These are phyloP conservation scores for Thymus mandschuricus DNA, from an alignment of 257 asterid species.

Conservation along the genomic window DNA sequence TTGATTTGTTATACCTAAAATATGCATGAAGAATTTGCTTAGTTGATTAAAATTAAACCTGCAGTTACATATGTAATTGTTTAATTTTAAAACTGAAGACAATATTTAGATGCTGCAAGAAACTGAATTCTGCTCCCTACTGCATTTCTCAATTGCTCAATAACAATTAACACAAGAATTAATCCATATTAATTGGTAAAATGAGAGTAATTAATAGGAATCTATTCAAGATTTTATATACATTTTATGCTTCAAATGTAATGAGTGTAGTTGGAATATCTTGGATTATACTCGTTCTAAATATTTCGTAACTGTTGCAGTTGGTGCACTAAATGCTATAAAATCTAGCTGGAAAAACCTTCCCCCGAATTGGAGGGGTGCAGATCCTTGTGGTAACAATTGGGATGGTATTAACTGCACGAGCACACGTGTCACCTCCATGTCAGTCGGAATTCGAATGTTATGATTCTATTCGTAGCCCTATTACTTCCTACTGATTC, in stretches of 20 bases:
- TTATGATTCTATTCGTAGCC: constrained; percentile 11
- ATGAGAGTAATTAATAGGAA: too few relatives aligned
- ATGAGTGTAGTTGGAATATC: constrained; percentile 49
- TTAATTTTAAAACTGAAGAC: constrained; percentile 3
- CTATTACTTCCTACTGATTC: not conserved
- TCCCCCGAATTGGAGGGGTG: constrained; percentile 85
- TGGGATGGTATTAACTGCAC: constrained; percentile 85
- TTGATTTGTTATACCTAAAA: not conserved
- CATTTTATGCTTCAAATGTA: not conserved
- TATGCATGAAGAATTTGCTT: constrained; percentile 9
- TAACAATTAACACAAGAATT: too few relatives aligned
- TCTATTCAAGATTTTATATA: not conserved
- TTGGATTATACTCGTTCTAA: too few relatives aligned
- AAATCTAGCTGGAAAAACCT: constrained; percentile 73
- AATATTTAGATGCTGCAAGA: not conserved
- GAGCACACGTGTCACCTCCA: constrained; percentile 58
- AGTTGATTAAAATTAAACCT: not conserved
- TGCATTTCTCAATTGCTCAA: too few relatives aligned
- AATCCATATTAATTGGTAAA: too few relatives aligned
- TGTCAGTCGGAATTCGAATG: constrained; percentile 47
- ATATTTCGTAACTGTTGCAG: constrained; percentile 39
- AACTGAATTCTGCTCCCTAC: too few relatives aligned
- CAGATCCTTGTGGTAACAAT: constrained; percentile 74
- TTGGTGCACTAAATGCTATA: constrained; percentile 65
- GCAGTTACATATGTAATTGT: not conserved